Evolutionary conservation across 2,329 filamentous ascomycete genomes (phyloP).

Genomic region (Aspergillus proliferans): DNA sequence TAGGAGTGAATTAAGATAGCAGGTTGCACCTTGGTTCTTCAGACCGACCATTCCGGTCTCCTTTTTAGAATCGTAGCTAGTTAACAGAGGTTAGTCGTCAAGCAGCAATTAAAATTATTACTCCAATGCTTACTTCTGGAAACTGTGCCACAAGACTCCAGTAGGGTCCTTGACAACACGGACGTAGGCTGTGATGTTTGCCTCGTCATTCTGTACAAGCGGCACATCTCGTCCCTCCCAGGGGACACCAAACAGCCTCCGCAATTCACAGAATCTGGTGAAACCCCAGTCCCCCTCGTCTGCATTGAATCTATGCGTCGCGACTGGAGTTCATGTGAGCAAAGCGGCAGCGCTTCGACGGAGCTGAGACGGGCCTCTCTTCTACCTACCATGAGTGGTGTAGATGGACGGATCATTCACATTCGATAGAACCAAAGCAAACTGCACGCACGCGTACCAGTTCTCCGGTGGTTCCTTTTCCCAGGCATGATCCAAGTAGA

Average conservation of each 20-base stretch:
- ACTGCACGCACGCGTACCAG: conserved; percentile 96
- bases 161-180: conserved; percentile 45
- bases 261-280: conserved; percentile 86
- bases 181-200: conserved; percentile 43
- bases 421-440: conserved; percentile 90
- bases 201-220: conserved; percentile 43
- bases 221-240: conserved; percentile 65
- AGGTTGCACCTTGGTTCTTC: conserved; percentile 92
- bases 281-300: conserved; percentile 99
- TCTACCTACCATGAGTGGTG: conserved; percentile 57
- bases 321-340: conserved; percentile 39
- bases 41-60: conserved; percentile 95
- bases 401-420: conserved; percentile 83
- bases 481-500: conserved; percentile 94
- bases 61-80: conserved; percentile 91
- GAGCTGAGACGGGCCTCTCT: neutral
- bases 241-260: conserved; percentile 71
- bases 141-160: conserved; percentile 44
- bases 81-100: conserved; percentile 18
- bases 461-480: conserved; percentile 72
- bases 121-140: conserved; percentile 33
- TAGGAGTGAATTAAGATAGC: conserved; percentile 77
- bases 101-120: neutral
- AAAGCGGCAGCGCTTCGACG: neutral
- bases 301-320: conserved; percentile 92